Evolutionary conservation across 805 yeast species (phyloP).

Genomic region (Kuraishia molischiana): DNA sequence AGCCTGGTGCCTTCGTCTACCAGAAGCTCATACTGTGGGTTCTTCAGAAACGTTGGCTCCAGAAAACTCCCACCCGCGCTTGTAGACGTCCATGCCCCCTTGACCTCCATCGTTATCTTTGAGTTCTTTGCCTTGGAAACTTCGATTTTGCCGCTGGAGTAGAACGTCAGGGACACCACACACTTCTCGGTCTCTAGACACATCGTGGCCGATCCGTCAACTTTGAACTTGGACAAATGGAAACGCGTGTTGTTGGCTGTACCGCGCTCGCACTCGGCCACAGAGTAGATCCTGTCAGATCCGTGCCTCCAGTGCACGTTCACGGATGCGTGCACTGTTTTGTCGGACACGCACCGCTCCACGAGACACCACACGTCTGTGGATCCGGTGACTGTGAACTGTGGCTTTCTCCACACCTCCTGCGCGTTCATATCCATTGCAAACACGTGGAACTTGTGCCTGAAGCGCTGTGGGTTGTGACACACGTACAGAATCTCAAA

Average conservation of each 20-base stretch:
- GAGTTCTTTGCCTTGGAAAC: neutral
- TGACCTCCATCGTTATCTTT: neutral
- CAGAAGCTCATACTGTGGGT: constrained; percentile 4
- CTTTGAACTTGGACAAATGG: neutral
- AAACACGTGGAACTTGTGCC: neutral
- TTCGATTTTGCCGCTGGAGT: neutral
- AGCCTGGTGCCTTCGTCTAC: neutral
- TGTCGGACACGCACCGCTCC: neutral
- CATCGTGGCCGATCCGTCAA: neutral
- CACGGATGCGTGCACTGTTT: neutral
- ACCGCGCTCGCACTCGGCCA: neutral
- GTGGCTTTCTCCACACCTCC: neutral
- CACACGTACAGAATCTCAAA: constrained; percentile 53
- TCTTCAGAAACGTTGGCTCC: neutral
- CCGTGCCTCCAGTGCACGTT: neutral
- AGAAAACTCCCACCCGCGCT: constrained; percentile 2
- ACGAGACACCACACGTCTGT: constrained; percentile 1
- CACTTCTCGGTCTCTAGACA: neutral
- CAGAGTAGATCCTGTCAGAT: neutral
- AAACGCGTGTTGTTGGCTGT: neutral
- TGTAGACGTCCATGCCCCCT: constrained; percentile 1
- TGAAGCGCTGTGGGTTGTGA: constrained; percentile 41
- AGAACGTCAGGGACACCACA: neutral
- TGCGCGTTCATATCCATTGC: neutral
- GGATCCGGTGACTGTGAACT: neutral